phyloP scores from a whole-genome alignment of 306 rosid species.

The Luffa acutangula region DNA sequence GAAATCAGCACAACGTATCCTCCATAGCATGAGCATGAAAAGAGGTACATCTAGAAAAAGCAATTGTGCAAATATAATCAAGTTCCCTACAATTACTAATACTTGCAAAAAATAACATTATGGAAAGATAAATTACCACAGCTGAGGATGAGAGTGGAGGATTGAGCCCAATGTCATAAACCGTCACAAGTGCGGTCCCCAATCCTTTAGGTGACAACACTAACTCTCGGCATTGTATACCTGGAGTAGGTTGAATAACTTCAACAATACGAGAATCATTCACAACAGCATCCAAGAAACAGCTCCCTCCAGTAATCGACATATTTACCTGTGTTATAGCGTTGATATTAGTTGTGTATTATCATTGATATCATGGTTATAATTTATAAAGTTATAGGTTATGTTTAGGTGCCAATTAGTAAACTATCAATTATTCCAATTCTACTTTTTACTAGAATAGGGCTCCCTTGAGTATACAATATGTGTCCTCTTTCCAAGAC shows the following conservation, averaged over 20 bases:
- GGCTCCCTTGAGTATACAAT: neutral
- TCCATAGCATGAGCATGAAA: neutral
- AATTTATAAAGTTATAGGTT: neutral
- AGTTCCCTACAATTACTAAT: neutral
- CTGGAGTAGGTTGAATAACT: constrained; percentile 49
- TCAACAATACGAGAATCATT: constrained; percentile 76
- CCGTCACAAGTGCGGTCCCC: constrained; percentile 68
- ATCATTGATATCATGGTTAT: neutral
- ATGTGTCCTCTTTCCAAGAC: neutral
- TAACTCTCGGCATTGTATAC: constrained; percentile 53
- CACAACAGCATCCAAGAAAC: constrained; percentile 69
- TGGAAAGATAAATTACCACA: constrained; percentile 38
- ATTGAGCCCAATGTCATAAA: constrained; percentile 65
- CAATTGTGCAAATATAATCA: neutral
- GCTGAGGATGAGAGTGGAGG: constrained; percentile 72
- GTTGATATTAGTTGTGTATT: neutral
- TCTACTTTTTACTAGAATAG: neutral
- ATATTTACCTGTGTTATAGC: constrained; percentile 36
- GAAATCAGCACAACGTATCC: neutral
- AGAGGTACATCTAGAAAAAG: neutral
- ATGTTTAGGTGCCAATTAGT: neutral
- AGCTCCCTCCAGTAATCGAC: constrained; percentile 88
- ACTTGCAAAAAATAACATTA: neutral
- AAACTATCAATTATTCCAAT: neutral
- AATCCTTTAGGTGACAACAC: constrained; percentile 62